Evolutionary conservation across 1,284 basidiomycete genomes (phyloP).

Genomic region (Polyporus tsugae): DNA sequence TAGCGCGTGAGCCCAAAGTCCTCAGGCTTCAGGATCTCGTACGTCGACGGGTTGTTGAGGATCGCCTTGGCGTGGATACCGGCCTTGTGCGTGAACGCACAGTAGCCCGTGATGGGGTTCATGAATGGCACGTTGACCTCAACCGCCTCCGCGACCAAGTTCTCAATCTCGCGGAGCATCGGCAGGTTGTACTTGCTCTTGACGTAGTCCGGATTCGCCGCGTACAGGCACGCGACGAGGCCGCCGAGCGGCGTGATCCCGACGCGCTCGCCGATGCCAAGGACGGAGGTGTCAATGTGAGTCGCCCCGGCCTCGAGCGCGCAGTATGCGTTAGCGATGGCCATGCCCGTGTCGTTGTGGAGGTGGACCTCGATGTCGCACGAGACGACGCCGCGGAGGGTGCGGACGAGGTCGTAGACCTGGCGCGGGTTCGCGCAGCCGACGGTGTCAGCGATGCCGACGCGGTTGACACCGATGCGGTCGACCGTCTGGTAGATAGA

Average conservation of each 20-base stretch:
- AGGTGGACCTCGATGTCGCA: slow-evolving; percentile 99
- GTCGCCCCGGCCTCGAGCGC: slow-evolving; percentile 99
- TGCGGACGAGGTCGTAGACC: slow-evolving; percentile 98
- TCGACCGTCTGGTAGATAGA: slow-evolving; percentile 99
- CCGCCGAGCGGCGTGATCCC: slow-evolving; percentile 99
- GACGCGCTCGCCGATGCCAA: slow-evolving; percentile 99
- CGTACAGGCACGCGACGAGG: slow-evolving; percentile 96
- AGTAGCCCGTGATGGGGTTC: slow-evolving; percentile 97
- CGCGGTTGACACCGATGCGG: slow-evolving; percentile 99
- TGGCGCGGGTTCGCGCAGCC: slow-evolving; percentile 99
- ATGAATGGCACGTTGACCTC: slow-evolving; percentile 98
- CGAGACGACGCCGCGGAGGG: slow-evolving; percentile 92
- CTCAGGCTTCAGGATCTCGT: slow-evolving; percentile 97
- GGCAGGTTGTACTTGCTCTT: slow-evolving; percentile 99
- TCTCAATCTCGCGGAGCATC: slow-evolving; percentile 98
- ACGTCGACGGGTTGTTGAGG: slow-evolving; percentile 99
- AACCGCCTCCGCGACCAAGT: slow-evolving; percentile 98
- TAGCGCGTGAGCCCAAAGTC: slow-evolving; percentile 99
- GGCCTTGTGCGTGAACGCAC: slow-evolving; percentile 99
- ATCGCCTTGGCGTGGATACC: slow-evolving; percentile 99
- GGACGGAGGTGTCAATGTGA: slow-evolving; percentile 96
- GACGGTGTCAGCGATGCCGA: slow-evolving; percentile 99
- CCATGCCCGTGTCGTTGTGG: slow-evolving; percentile 98
- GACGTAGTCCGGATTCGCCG: slow-evolving; percentile 97
- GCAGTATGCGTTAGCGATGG: slow-evolving; percentile 98